Conservation (phyloP, 2,329 filamentous ascomycete genomes). For the Hypocreales sp. region DNA sequence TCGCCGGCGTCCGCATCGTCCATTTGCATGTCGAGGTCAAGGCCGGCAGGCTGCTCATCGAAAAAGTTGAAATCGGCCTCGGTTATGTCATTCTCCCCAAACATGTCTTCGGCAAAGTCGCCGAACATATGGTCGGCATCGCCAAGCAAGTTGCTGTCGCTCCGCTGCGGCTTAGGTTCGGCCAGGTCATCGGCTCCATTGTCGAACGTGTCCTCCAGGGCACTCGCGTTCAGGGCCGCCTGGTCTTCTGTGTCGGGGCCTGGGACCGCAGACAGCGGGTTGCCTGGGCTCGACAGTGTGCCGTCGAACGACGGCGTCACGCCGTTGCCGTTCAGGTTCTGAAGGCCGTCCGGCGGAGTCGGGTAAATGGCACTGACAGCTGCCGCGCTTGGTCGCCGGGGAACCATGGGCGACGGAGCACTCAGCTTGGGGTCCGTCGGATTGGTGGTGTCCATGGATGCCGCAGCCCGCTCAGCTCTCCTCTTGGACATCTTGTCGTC, state of each 20-base stretch:
- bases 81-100: slow-evolving; percentile 59
- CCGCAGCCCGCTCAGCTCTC: slow-evolving; percentile 31
- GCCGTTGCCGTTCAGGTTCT: slow-evolving; percentile 32
- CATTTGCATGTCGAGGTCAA: slow-evolving; percentile 20
- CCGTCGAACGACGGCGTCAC: slow-evolving; percentile 42
- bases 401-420: slow-evolving; percentile 34
- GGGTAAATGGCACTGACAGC: slow-evolving; percentile 47
- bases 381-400: slow-evolving; percentile 32
- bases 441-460: slow-evolving; percentile 28
- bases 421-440: too few relatives aligned
- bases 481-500: slow-evolving; percentile 31
- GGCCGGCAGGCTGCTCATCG: slow-evolving; percentile 40
- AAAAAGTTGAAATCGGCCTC: slow-evolving; percentile 79
- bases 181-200: slow-evolving; percentile 13
- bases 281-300: slow-evolving; percentile 38
- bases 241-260: slow-evolving; percentile 17
- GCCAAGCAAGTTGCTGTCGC: slow-evolving; percentile 23
- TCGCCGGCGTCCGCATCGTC: slow-evolving; percentile 7
- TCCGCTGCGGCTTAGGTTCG: slow-evolving; percentile 30
- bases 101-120: slow-evolving; percentile 54
- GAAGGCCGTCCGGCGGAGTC: slow-evolving; percentile 53
- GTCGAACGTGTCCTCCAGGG: slow-evolving; percentile 9
- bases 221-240: slow-evolving; percentile 7
- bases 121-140: slow-evolving; percentile 49
- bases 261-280: slow-evolving; percentile 16